Conservation (phyloP, 2,329 filamentous ascomycete species). For the Venturia oleaginea region DNA sequence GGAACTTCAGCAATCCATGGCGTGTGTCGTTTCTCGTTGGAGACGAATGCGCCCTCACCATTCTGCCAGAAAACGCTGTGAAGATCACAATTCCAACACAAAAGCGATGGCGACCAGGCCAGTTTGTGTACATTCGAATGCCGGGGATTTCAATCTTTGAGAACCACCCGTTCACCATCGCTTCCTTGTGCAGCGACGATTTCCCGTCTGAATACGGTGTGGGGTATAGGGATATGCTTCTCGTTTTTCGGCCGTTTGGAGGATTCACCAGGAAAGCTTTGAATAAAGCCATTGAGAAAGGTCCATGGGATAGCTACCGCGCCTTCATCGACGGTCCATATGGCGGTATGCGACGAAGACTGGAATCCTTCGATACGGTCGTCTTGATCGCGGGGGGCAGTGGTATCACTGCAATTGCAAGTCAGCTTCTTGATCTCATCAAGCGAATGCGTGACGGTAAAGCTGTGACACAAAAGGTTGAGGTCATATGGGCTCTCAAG, state of each 20-base stretch:
- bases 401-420: slow-evolving; percentile 87
- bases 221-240: slow-evolving; percentile 74
- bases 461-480: slow-evolving; percentile 80
- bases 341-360: slow-evolving; percentile 81
- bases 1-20: slow-evolving; percentile 83
- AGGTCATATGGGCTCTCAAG: slow-evolving; percentile 91
- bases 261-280: slow-evolving; percentile 83
- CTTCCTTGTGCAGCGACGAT: slow-evolving; percentile 84
- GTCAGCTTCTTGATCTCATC: slow-evolving; percentile 85
- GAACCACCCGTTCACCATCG: slow-evolving; percentile 92
- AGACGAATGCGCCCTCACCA: slow-evolving; percentile 80
- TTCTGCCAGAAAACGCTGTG: slow-evolving; percentile 88
- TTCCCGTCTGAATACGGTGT: slow-evolving; percentile 89
- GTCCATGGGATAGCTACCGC: slow-evolving; percentile 83
- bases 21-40: slow-evolving; percentile 75
- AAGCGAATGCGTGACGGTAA: slow-evolving; percentile 94
- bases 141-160: slow-evolving; percentile 83
- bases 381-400: slow-evolving; percentile 90
- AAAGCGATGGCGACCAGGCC: slow-evolving; percentile 85
- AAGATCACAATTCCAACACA: slow-evolving; percentile 92
- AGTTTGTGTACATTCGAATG: slow-evolving; percentile 92
- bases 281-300: slow-evolving; percentile 73
- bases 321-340: slow-evolving; percentile 93
- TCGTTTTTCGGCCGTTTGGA: slow-evolving; percentile 85
- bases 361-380: slow-evolving; percentile 88